phyloP scores from a whole-genome alignment of 495 filamentous ascomycete genomes.

The Astrothelium macrocarpum region DNA sequence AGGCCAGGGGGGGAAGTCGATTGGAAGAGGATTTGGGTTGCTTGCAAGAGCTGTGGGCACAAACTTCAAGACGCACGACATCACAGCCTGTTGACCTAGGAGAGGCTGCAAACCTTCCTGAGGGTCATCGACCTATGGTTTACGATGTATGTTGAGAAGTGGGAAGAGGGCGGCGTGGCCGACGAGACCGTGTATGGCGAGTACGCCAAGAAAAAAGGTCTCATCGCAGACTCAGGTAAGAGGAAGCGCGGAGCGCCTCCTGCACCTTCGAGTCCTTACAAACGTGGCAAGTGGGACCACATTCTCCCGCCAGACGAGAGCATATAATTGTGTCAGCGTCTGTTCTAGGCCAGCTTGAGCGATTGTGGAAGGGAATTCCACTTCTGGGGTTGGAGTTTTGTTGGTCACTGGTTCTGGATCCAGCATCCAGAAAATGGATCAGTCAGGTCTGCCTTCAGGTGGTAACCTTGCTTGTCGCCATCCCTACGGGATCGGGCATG shows the following conservation, averaged over 20 bases:
- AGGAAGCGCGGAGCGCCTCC: background rate
- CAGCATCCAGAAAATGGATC: background rate
- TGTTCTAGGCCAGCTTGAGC: background rate
- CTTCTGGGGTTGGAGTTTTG: background rate
- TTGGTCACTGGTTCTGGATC: background rate
- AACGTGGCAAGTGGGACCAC: background rate
- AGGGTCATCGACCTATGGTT: no score
- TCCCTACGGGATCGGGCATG: constrained; percentile 1
- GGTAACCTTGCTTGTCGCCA: constrained; percentile 5
- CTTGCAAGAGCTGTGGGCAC: no score
- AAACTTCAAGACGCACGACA: no score
- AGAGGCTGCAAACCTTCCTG: no score
- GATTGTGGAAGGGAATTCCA: background rate
- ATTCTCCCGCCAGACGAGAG: background rate
- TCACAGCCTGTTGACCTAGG: no score
- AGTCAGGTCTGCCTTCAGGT: constrained; percentile 1
- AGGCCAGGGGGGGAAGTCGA: no score
- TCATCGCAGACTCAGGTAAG: background rate
- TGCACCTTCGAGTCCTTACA: background rate
- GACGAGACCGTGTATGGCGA: no score
- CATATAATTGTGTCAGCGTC: constrained; percentile 2
- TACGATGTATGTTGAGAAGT: no score
- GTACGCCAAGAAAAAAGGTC: no score
- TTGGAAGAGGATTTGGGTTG: no score
- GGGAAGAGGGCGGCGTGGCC: no score